A percentile compares a stretch with the other conserved stretches of the same genome.
Evolutionary conservation across 345 rosid species (phyloP).

Genomic region (Angophora floribunda): DNA sequence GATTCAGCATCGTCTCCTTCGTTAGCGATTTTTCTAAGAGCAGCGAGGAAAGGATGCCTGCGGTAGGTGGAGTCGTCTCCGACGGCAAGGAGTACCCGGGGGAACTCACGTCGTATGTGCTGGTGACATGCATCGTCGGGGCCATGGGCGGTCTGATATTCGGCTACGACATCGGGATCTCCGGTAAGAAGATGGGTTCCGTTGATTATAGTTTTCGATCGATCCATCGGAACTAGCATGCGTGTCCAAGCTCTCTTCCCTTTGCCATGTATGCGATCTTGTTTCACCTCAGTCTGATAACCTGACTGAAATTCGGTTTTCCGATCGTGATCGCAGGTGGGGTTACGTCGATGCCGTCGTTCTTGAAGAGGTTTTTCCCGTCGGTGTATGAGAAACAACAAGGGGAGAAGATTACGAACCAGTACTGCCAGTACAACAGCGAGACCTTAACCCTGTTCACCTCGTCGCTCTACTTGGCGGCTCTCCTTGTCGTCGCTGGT

Average conservation of each 20-base stretch:
- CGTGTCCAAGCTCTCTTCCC: neutral
- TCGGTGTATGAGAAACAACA: neutral
- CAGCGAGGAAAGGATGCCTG: constrained; percentile 24
- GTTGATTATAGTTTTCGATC: neutral
- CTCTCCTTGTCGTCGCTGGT: neutral
- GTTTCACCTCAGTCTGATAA: neutral
- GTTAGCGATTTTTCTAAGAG: no score
- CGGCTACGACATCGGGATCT: constrained; percentile 92
- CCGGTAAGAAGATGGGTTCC: constrained; percentile 29
- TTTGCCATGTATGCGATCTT: neutral
- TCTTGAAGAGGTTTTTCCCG: constrained; percentile 3
- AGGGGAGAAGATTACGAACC: neutral
- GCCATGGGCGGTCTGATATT: constrained; percentile 98
- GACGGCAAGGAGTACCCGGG: constrained; percentile 65
- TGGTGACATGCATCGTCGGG: constrained; percentile 74
- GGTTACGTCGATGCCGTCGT: constrained; percentile 7
- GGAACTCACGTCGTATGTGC: constrained; percentile 64
- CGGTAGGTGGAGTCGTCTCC: constrained; percentile 31
- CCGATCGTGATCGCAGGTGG: neutral
- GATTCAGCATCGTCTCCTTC: neutral
- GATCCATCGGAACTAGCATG: neutral
- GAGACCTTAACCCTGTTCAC: constrained; percentile 8
- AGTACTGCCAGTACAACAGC: constrained; percentile 10
- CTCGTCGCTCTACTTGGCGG: constrained; percentile 12
- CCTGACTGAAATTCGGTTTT: neutral